Evolutionary conservation across 2,329 filamentous ascomycete genomes (phyloP).

Genomic region (Clonostachys solani): DNA sequence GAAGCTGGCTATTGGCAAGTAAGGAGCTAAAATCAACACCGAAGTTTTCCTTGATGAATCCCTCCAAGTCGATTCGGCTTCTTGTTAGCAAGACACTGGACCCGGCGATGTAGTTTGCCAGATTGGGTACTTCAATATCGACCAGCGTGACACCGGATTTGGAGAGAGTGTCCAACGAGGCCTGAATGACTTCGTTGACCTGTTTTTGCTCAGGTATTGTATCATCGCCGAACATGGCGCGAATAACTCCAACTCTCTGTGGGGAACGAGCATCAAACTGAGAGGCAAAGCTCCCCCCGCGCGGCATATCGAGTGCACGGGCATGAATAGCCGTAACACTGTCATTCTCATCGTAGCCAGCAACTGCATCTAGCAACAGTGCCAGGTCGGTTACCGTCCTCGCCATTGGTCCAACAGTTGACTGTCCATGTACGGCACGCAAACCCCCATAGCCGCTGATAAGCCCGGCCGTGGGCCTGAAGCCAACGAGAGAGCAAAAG

Average conservation of each 20-base stretch:
- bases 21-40: background rate
- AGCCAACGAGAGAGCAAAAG: conserved; percentile 4
- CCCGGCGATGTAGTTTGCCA: background rate
- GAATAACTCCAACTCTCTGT: background rate
- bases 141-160: background rate
- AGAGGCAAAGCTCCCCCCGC: background rate
- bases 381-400: conserved; percentile 2
- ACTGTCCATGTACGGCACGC: conserved; percentile 2
- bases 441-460: conserved; percentile 3
- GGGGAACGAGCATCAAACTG: background rate
- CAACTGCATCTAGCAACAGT: background rate
- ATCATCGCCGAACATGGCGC: background rate
- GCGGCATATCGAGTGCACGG: background rate
- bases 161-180: background rate
- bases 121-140: background rate
- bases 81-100: background rate
- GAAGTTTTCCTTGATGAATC: background rate
- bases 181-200: background rate
- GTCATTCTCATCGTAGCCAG: background rate
- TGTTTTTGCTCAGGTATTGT: background rate
- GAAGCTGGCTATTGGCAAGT: background rate
- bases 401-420: conserved; percentile 3
- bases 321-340: background rate
- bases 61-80: background rate
- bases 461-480: conserved; percentile 3